phyloP scores from a whole-genome alignment of 768 basidiomycete species.

The Phanerochaete sordida region DNA sequence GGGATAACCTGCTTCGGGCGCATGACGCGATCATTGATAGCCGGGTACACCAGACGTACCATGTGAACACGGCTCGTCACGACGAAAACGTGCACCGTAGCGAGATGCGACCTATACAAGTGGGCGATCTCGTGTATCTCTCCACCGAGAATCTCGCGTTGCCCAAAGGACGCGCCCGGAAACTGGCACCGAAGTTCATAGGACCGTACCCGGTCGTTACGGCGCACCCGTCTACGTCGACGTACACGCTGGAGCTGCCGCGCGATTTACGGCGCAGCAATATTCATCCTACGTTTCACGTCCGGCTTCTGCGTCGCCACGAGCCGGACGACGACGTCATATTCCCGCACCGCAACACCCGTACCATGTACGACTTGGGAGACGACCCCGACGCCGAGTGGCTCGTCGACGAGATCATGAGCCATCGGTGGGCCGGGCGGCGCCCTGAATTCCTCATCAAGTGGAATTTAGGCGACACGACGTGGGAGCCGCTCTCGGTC shows the following conservation, averaged over 20 bases:
- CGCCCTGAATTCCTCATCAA: constrained; percentile 3
- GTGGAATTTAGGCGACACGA: constrained; percentile 15
- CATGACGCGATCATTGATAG: constrained; percentile 33
- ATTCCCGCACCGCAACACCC: constrained; percentile 32
- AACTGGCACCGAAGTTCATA: constrained; percentile 34
- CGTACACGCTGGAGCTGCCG: constrained; percentile 30
- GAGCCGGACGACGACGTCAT: constrained; percentile 28
- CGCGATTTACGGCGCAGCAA: constrained; percentile 18
- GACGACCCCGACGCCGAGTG: constrained; percentile 38
- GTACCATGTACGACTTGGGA: constrained; percentile 28
- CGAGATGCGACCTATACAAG: constrained; percentile 11
- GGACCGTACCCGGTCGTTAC: constrained; percentile 33
- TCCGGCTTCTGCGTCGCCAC: constrained; percentile 25
- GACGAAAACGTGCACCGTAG: too few species aligned
- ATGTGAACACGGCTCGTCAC: constrained; percentile 24
- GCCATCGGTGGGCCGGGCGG: constrained; percentile 13
- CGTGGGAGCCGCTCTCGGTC: constrained; percentile 12
- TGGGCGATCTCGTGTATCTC: constrained; percentile 31
- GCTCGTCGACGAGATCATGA: constrained; percentile 32
- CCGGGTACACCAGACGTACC: constrained; percentile 25
- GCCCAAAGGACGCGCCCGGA: constrained; percentile 30
- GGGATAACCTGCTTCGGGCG: constrained; percentile 20
- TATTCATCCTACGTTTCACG: constrained; percentile 36
- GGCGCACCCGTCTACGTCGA: constrained; percentile 16
- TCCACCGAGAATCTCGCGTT: constrained; percentile 34